A percentile compares a stretch with the other conserved stretches of the same genome.
Conservation (phyloP, 371 early-diverging fungal genomes). For the Mortierella sp. region DNA sequence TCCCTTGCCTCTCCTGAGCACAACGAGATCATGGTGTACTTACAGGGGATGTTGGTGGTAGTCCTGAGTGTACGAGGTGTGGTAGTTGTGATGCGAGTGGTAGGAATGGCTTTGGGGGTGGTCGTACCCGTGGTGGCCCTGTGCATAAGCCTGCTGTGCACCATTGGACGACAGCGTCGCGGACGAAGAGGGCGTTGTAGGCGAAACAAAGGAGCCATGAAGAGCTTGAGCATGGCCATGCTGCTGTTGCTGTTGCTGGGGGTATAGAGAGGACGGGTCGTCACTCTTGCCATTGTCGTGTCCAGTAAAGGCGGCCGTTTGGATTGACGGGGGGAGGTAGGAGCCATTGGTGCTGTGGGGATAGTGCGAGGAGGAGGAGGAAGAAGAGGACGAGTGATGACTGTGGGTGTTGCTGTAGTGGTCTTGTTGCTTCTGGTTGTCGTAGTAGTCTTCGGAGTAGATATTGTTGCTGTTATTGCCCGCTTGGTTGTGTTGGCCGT, state of each 20-base stretch:
- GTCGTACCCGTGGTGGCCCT: constrained; percentile 37
- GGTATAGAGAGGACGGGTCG: constrained; percentile 10
- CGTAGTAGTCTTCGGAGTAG: constrained; percentile 30
- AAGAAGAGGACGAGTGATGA: constrained; percentile 40
- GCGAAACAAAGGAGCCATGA: constrained; percentile 32
- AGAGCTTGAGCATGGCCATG: constrained; percentile 26
- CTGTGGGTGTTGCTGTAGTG: constrained; percentile 30
- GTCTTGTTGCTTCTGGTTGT: constrained; percentile 17
- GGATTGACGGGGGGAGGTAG: constrained; percentile 42
- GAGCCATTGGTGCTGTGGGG: constrained; percentile 35
- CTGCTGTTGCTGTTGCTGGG: constrained; percentile 13
- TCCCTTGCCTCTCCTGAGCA: not conserved
- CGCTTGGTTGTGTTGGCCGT: constrained; percentile 23
- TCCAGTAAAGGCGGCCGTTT: constrained; percentile 25
- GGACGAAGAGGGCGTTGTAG: constrained; percentile 27
- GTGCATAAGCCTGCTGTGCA: constrained; percentile 23
- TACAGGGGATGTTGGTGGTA: constrained; percentile 51
- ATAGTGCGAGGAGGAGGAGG: constrained; percentile 33
- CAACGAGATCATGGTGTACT: constrained; percentile 16
- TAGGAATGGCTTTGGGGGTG: constrained; percentile 35
- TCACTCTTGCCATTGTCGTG: constrained; percentile 20
- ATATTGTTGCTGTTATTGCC: constrained; percentile 12
- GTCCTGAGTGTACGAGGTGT: constrained; percentile 36
- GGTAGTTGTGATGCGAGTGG: constrained; percentile 27
- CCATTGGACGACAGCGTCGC: constrained; percentile 32